Base-by-base conservation (phyloP, 805 yeast genomes). In the Wickerhamomyces alni region DNA sequence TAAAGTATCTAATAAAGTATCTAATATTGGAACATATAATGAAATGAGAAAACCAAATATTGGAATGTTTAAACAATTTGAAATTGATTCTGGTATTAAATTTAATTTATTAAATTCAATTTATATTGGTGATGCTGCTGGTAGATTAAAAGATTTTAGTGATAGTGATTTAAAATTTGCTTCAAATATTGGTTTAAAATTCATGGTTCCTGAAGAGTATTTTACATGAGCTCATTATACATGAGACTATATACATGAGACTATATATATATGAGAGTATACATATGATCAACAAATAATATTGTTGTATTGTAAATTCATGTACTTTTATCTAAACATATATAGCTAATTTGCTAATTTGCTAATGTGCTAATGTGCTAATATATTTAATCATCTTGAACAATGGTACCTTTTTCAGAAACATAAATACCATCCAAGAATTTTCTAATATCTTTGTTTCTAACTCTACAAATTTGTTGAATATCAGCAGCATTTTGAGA, bases 381-480 rank as follows among this genome's bases (percentile, higher is more conserved):
- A n/a, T n/a, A n/a, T n/a, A n/a, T n/a, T n/a, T n/a, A n/a, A 21
- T 56, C 58, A 35, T 82, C 89, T 67, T 81, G 86, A 52, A 72
- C 84, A 66, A 91, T 77, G 69, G 75, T 75, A 65, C 96, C 95
- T 75, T 84, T 85, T 76, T 85, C 94, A 57, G 97, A 89, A 63
- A 91, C 99, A 73, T 91, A 91, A 77, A 91, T 89, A 88, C 99
- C 99, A 74, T 94, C 99, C 80, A 93, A 85, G 82, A 91, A 91
- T 82, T 91, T 91, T 77, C 99, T 87, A 89, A 93, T 91, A 93
- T 91, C 99, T 91, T 93, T 93, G 93, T 91, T 91, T 80, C 96
- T 86, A 67, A 88, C 98, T 72, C 94, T 82, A 80, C 97, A 88
- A 72, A 80, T 80, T 78, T 91, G 98, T 75, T 91, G 96, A 63